phyloP scores from a whole-genome alignment of 192 early-diverging fungal species.

The Dissophora globulifera region DNA sequence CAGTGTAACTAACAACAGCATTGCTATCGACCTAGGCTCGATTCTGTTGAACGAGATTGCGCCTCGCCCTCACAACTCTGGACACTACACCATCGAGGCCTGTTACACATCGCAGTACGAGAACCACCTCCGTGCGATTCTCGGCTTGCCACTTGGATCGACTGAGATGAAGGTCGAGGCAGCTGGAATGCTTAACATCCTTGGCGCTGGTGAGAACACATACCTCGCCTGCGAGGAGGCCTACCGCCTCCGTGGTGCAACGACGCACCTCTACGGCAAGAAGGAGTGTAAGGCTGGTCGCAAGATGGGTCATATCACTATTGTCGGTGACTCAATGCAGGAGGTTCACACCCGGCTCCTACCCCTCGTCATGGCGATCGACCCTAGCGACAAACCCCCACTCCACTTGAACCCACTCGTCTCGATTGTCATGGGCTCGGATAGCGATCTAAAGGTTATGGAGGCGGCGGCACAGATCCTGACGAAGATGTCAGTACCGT shows the following conservation, averaged over 20 bases:
- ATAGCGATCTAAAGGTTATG: slow-evolving; percentile 97
- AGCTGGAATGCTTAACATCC: slow-evolving; percentile 94
- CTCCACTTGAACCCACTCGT: slow-evolving; percentile 77
- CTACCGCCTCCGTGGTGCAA: slow-evolving; percentile 82
- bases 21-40: slow-evolving; percentile 66
- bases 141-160: slow-evolving; percentile 90
- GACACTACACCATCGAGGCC: slow-evolving; percentile 98
- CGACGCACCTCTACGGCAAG: slow-evolving; percentile 97
- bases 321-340: slow-evolving; percentile 87
- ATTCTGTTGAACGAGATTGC: slow-evolving; percentile 98
- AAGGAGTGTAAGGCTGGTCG: slow-evolving; percentile 85
- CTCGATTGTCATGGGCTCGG: slow-evolving; percentile 99
- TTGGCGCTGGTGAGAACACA: slow-evolving; percentile 76
- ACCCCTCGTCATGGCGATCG: slow-evolving; percentile 70
- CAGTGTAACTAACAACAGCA: no score
- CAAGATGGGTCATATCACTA: slow-evolving; percentile 98
- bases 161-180: slow-evolving; percentile 91
- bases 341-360: slow-evolving; percentile 74
- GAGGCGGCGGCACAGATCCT: slow-evolving; percentile 91
- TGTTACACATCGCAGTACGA: slow-evolving; percentile 98
- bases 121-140: slow-evolving; percentile 90
- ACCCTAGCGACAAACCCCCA: slow-evolving; percentile 63
- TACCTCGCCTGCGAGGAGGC: slow-evolving; percentile 75
- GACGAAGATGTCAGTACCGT: slow-evolving; percentile 89
- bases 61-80: slow-evolving; percentile 98